Base-by-base conservation (phyloP, 176 grass and related monocot species). In the Chrysopogon serrulatus region DNA sequence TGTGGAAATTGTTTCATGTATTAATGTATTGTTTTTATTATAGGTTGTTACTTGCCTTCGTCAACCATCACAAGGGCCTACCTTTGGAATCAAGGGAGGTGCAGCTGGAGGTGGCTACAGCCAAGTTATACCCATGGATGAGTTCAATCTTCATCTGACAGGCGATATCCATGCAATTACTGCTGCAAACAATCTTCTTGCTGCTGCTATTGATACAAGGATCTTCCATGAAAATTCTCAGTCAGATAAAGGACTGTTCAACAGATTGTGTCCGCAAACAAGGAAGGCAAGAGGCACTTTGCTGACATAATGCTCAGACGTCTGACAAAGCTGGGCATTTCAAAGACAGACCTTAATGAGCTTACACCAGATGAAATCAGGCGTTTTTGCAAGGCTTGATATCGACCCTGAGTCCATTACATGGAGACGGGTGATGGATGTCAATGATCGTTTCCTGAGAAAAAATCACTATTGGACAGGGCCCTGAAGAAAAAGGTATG, bases 101-200 rank as follows among this genome's bases (percentile, higher is more conserved):
- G 96, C 96, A 82, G 93, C 96, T 85, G 96, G 96, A 77, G 96
- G 96, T 53, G 96, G 96, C 30, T 99, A 99, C 85, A 99, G 96
- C 87, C 96, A 99, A 88, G 96, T 99, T 59, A 96, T 99, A 77
- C 96, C 93, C 39, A 99, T 99, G 96, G 93, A 99, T 86, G 96
- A 99, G 74, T 99, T 99, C 86, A 99, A 99, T 80, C 96, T 96
- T 81, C 96, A 96, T 90, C 74, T 99, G 57, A 96, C 96, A 10
- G 96, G 96, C 74, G 93, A 99, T 78, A 99, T 99, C 57, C 96
- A 96, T 83, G 96, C 96, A 73, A 99, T 99, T 71, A 99, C 96
- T 30, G 96, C 93, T 28, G 93, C 93, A 86, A 99, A 96, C 87
- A 99, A 99, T 92, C 89, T 99, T 82, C 91, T 99, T 65, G 96